phyloP scores from a whole-genome alignment of 2,329 filamentous ascomycete genomes.

The Stachybotrys chartarum region DNA sequence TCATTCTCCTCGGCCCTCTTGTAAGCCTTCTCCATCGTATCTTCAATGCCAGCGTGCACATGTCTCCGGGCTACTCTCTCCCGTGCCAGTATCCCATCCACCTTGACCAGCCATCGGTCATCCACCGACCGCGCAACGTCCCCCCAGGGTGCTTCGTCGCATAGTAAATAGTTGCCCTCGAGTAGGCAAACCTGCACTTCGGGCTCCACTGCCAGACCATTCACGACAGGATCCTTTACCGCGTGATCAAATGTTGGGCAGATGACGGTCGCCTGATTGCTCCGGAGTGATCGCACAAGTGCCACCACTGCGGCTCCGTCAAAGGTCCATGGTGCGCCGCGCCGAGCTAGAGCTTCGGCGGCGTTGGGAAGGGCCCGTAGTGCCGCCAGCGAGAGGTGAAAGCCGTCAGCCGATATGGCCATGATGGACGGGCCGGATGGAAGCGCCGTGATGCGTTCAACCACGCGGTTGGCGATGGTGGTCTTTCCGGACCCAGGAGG shows the following conservation, averaged over 20 bases:
- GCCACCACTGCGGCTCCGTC: not conserved
- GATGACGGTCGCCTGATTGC: not conserved
- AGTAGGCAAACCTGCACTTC: not conserved
- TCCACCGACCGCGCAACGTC: not conserved
- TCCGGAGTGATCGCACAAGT: not conserved
- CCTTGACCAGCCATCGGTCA: not conserved
- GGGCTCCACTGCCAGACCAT: not conserved
- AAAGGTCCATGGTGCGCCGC: not conserved
- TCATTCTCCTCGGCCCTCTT: not conserved
- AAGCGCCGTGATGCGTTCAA: not conserved
- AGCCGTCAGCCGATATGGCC: not conserved
- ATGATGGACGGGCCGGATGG: not conserved
- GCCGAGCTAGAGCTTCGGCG: not conserved
- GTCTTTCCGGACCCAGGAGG: not conserved
- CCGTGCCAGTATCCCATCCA: not conserved
- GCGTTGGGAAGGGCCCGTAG: not conserved
- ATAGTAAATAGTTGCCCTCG: not conserved
- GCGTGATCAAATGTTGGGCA: not conserved
- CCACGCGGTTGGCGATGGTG: constrained; percentile 16
- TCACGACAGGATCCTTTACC: not conserved
- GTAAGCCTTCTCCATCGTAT: not conserved
- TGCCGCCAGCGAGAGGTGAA: not conserved
- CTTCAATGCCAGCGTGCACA: not conserved
- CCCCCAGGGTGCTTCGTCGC: not conserved
- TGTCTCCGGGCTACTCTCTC: not conserved